Percentiles rank a stretch among this genome's conserved stretches.
Conservation (phyloP, 768 basidiomycete species). For the Rhizopogon vinicolor region DNA sequence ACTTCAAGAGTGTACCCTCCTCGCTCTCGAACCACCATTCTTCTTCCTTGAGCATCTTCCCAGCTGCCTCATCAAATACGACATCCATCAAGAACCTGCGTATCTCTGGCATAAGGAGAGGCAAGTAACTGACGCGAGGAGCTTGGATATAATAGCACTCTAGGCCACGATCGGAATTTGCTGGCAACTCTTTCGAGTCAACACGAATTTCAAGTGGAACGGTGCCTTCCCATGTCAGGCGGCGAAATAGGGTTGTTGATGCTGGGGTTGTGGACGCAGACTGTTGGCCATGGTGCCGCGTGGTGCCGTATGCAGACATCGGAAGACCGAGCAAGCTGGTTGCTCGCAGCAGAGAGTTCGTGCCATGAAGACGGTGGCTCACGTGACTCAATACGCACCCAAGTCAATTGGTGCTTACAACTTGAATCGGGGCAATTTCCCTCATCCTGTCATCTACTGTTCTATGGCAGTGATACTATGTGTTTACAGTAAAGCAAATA, state of each 20-base stretch:
- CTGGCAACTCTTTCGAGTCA: constrained; percentile 84
- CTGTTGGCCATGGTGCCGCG: constrained; percentile 38
- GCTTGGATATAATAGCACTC: constrained; percentile 91
- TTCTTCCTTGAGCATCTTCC: constrained; percentile 73
- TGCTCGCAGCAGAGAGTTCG: background rate
- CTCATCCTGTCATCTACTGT: no score
- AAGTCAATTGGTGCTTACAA: no score
- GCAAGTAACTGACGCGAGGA: constrained; percentile 89
- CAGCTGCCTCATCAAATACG: constrained; percentile 83
- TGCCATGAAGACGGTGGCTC: background rate
- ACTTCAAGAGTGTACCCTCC: constrained; percentile 77
- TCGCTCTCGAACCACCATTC: constrained; percentile 99
- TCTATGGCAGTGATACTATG: no score
- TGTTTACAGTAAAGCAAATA: no score
- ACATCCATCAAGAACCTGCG: constrained; percentile 86
- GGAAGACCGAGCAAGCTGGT: background rate
- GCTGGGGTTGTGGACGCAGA: constrained; percentile 48
- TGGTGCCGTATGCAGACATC: constrained; percentile 53
- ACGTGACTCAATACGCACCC: background rate
- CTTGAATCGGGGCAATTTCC: no score
- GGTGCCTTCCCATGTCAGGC: constrained; percentile 88
- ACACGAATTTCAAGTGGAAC: constrained; percentile 88
- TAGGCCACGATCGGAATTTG: constrained; percentile 83
- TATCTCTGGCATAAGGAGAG: constrained; percentile 85
- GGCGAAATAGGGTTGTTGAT: constrained; percentile 79